Evolutionary conservation across 768 basidiomycete genomes (phyloP), one percentile per base, ranked within the genome.

Genomic region (Sutorius australiensis): DNA sequence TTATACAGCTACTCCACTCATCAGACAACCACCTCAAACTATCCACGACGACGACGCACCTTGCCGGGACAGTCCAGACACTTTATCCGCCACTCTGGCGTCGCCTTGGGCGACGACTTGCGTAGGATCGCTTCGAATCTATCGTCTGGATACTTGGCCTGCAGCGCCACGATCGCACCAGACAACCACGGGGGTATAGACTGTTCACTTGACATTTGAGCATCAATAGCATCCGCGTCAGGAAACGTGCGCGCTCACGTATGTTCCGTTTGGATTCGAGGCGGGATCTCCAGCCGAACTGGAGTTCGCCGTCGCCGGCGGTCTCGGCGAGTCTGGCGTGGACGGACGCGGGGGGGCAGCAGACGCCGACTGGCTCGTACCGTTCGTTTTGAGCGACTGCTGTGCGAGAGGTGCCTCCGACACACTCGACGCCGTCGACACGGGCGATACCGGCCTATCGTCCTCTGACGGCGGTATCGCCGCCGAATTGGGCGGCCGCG

Each of bases 21-120:
- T 55, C 24, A 57, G 42, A 33, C 28, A 47, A 37, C 12, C 24
- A 31, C n/a, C 17, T 2, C 7, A 33, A 36, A n/a, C 3, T n/a
- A 19, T 24, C 13, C 33, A 9, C 36, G 8, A n/a, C 9, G 3
- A 27, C 6, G 10, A 39, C 6, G 14, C 55, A 92, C 92, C 80
- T 94, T 95, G 63, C 92, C 92, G 59, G 93, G 93, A 70, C 93
- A 95, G 68, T 97, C 93, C 58, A 84, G 65, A 67, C 93, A 97
- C 69, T 88, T 93, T 65, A 95, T 80, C 16, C 92, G 81, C 94
- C 95, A 98, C 69, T 95, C 93, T 6, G 82, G 79, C 21, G 75
- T 69, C n/a, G 75, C 77, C 12, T 73, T 76, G 40, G 79, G 74
- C 30, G 75, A 75, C 7, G 78, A 72, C 62, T 82, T 86, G 30